These are phyloP conservation scores for Strobilomyces dryophilus DNA, from an alignment of 768 basidiomycete species.

Conservation along the genomic window DNA sequence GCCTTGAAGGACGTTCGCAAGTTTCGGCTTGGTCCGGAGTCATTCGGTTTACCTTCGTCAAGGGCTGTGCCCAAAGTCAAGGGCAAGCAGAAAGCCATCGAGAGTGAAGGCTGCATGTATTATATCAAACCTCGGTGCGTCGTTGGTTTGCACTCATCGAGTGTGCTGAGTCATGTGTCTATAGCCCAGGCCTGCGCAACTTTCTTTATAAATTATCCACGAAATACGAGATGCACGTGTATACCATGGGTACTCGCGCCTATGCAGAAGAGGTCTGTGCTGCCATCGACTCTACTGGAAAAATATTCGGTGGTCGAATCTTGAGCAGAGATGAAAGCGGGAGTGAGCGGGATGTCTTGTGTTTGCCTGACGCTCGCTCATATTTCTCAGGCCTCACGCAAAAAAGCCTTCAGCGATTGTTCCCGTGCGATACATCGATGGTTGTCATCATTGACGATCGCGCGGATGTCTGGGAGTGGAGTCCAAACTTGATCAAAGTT, in stretches of 20 bases:
- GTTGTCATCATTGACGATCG: slow-evolving; percentile 99
- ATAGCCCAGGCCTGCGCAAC: slow-evolving; percentile 74
- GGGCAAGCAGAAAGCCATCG: slow-evolving; percentile 61
- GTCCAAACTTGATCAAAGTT: slow-evolving; percentile 94
- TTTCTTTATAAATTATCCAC: slow-evolving; percentile 70
- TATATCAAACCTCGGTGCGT: slow-evolving; percentile 95
- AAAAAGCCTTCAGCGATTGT: slow-evolving; percentile 88
- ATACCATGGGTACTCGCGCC: slow-evolving; percentile 97
- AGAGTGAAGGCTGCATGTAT: slow-evolving; percentile 87
- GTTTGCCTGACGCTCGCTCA: slow-evolving; percentile 10
- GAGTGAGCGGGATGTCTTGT: slow-evolving; percentile 51
- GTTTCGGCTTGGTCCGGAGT: slow-evolving; percentile 84
- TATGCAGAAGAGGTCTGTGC: slow-evolving; percentile 96
- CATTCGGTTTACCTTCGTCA: slow-evolving; percentile 45
- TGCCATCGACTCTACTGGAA: slow-evolving; percentile 86
- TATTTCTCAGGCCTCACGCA: slow-evolving; percentile 68
- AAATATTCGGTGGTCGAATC: slow-evolving; percentile 82
- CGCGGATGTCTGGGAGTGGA: slow-evolving; percentile 98
- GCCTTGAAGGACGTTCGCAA: slow-evolving; percentile 87
- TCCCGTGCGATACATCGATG: slow-evolving; percentile 97
- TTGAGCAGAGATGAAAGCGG: slow-evolving; percentile 95
- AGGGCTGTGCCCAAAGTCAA: slow-evolving; percentile 40
- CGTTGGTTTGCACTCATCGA: not conserved
- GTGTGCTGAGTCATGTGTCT: not conserved
- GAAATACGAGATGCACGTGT: slow-evolving; percentile 98